Conservation (phyloP, 2,329 filamentous ascomycete species). For the Celoporthe dispersa region DNA sequence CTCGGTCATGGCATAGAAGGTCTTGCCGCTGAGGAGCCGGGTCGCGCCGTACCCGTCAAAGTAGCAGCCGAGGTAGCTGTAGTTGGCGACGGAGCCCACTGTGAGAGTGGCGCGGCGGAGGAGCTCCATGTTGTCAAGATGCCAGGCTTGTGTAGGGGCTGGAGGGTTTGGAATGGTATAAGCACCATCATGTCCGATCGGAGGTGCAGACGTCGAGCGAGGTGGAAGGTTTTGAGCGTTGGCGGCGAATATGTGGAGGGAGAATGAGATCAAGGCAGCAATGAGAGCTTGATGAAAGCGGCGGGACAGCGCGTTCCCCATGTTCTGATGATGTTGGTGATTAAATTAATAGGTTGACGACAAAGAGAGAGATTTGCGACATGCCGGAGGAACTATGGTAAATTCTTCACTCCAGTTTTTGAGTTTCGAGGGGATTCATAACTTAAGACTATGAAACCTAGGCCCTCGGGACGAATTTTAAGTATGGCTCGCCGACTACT, state of each 20-base stretch:
- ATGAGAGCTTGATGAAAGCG: not conserved
- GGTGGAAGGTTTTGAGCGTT: not conserved
- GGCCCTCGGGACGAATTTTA: not conserved
- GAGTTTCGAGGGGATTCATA: not conserved
- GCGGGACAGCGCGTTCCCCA: not conserved
- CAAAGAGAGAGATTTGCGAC: not conserved
- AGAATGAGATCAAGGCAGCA: not conserved
- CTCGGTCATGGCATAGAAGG: not conserved
- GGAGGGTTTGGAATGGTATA: not conserved
- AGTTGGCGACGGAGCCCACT: not conserved
- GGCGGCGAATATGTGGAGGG: not conserved
- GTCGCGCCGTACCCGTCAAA: not conserved
- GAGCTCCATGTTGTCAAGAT: not conserved
- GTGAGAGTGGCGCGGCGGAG: not conserved
- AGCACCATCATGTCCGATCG: not conserved
- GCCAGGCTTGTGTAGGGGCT: not conserved
- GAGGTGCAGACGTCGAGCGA: not conserved
- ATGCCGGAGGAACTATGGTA: not conserved
- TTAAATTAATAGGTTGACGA: not conserved
- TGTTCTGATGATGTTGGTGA: not conserved
- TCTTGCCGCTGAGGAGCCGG: not conserved
- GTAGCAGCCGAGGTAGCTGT: slow-evolving; percentile 3
- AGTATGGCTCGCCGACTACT: not conserved
- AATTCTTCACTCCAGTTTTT: not conserved
- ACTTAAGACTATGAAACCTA: not conserved